Conservation (phyloP, 2,329 filamentous ascomycete species). For the Zelopaecilomyces penicillatus region DNA sequence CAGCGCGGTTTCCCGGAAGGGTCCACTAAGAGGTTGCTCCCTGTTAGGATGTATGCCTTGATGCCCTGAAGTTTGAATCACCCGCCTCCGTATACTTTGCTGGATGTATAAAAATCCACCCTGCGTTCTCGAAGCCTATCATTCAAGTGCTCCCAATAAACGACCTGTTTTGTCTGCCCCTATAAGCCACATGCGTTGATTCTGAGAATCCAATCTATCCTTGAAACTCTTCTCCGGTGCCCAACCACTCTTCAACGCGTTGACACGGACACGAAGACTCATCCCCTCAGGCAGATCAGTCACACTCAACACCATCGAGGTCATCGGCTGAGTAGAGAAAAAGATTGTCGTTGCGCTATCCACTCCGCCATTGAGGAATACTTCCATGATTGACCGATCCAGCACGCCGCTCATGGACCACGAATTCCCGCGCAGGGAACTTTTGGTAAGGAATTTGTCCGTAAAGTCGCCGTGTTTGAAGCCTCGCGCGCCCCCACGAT, state of each 20-base stretch:
- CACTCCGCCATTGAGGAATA: constrained; percentile 25
- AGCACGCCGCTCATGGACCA: constrained; percentile 25
- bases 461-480: constrained; percentile 26
- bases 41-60: constrained; percentile 72
- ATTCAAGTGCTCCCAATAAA: constrained; percentile 1
- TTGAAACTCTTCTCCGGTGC: background rate
- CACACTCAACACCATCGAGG: constrained; percentile 13
- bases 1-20: constrained; percentile 62
- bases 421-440: constrained; percentile 8
- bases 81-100: background rate
- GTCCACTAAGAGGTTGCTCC: constrained; percentile 44
- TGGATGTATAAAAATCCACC: background rate
- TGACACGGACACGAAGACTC: constrained; percentile 15
- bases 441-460: constrained; percentile 20
- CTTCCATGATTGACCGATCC: constrained; percentile 27
- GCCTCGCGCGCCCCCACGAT: constrained; percentile 17
- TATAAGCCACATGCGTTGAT: constrained; percentile 2
- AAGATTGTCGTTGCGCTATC: constrained; percentile 25
- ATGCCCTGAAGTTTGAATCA: constrained; percentile 32
- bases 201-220: constrained; percentile 6
- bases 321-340: constrained; percentile 20
- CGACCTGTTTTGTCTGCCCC: constrained; percentile 1
- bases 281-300: constrained; percentile 13
- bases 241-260: constrained; percentile 21
- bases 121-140: background rate